These are phyloP conservation scores for Globisporangium carolinianum DNA, from an alignment of 352 stramenopile species.

Conservation along the genomic window DNA sequence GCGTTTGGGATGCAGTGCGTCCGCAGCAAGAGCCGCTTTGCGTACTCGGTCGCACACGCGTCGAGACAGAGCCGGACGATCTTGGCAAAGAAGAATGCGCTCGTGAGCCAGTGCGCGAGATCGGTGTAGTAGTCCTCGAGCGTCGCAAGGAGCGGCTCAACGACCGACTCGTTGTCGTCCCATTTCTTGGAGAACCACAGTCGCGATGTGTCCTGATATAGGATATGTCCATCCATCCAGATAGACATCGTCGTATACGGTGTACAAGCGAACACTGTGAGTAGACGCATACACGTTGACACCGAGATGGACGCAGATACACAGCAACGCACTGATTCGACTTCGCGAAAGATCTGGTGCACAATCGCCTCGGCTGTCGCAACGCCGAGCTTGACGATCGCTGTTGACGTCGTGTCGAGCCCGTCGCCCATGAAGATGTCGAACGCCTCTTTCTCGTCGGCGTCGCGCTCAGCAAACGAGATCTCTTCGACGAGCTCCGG, in stretches of 20 bases:
- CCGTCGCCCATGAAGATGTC: conserved; percentile 69
- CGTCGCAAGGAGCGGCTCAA: conserved; percentile 68
- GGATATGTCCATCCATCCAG: not conserved
- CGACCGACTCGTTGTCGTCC: conserved; percentile 67
- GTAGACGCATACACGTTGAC: not conserved
- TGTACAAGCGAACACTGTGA: not conserved
- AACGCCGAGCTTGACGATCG: conserved; percentile 72
- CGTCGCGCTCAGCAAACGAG: conserved; percentile 66
- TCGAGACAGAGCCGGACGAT: conserved; percentile 66
- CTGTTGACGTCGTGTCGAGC: conserved; percentile 67
- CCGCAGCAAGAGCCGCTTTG: conserved; percentile 46
- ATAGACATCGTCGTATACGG: not conserved
- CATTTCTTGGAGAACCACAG: conserved; percentile 82
- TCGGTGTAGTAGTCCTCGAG: conserved; percentile 76
- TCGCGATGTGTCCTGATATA: conserved; percentile 48
- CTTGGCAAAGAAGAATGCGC: conserved; percentile 84
- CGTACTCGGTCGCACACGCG: conserved; percentile 59
- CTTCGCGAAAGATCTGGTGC: conserved; percentile 72
- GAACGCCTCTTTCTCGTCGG: conserved; percentile 71
- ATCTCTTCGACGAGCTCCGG: conserved; percentile 79
- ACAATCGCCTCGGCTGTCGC: conserved; percentile 60
- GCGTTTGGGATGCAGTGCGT: conserved; percentile 49
- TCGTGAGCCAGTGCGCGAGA: conserved; percentile 66
- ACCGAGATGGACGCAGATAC: not conserved
- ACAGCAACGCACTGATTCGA: conserved; percentile 45